Conservation (phyloP, 192 early-diverging fungal genomes). For the Coemansia aciculifera region DNA sequence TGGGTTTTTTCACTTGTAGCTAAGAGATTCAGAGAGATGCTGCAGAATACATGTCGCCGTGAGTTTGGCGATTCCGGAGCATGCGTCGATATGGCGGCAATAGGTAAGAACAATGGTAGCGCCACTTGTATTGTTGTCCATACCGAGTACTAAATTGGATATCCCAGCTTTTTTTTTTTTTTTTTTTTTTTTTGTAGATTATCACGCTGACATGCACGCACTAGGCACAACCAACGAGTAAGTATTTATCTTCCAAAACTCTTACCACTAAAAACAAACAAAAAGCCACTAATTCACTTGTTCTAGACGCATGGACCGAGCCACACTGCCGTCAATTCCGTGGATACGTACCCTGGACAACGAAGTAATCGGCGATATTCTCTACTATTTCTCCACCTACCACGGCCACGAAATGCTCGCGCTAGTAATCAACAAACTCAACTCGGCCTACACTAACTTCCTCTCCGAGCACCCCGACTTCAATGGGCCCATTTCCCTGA, state of each 20-base stretch:
- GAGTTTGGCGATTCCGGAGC: constrained; percentile 34
- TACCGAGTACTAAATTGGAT: neutral
- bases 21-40: constrained; percentile 24
- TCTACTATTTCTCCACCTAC: constrained; percentile 48
- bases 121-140: neutral
- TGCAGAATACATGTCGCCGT: constrained; percentile 16
- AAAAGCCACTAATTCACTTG: neutral
- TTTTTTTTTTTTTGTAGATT: constrained; percentile 10
- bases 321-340: constrained; percentile 53
- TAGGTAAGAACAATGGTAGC: constrained; percentile 11
- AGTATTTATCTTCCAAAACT: neutral
- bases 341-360: constrained; percentile 55
- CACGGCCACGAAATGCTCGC: constrained; percentile 57
- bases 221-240: constrained; percentile 29
- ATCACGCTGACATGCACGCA: constrained; percentile 41
- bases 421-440: constrained; percentile 59
- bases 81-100: constrained; percentile 36
- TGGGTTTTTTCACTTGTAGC: constrained; percentile 6
- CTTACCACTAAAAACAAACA: neutral
- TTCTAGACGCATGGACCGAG: constrained; percentile 42
- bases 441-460: constrained; percentile 60
- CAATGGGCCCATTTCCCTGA: constrained; percentile 60
- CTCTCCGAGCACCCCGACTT: constrained; percentile 61
- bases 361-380: constrained; percentile 50
- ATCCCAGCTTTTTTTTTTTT: neutral